Evolutionary conservation across 805 yeast genomes (phyloP).

Genomic region (Hanseniaspora lindneri): DNA sequence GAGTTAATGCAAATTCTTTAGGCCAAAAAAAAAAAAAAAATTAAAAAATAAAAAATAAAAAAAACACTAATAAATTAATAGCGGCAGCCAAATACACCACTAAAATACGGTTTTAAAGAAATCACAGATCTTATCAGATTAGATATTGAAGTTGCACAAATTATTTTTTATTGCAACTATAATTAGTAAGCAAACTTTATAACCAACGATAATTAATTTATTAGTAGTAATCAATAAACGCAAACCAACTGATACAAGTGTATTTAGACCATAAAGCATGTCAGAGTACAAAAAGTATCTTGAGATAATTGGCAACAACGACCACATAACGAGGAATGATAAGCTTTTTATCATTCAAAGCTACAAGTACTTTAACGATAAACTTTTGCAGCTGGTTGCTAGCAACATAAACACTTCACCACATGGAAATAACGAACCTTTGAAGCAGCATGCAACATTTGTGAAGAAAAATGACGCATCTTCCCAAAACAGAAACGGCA

Average conservation of each 20-base stretch:
- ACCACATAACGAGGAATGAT: slow-evolving; percentile 8
- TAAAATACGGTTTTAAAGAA: no score
- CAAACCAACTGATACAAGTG: not conserved
- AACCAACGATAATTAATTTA: no score
- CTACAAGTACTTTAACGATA: slow-evolving; percentile 14
- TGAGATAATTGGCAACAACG: slow-evolving; percentile 9
- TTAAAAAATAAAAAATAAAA: no score
- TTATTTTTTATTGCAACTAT: no score
- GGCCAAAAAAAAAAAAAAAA: no score
- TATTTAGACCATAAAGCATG: not conserved
- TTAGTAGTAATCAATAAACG: not conserved
- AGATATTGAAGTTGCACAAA: no score
- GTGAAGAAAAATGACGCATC: not conserved
- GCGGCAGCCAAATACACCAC: no score
- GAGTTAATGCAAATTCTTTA: no score
- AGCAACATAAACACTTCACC: not conserved
- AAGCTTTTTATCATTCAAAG: slow-evolving; percentile 14
- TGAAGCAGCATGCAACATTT: not conserved
- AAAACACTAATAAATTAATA: no score
- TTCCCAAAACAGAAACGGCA: slow-evolving; percentile 3
- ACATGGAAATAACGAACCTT: not conserved
- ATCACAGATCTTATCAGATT: no score
- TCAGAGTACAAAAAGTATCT: slow-evolving; percentile 7
- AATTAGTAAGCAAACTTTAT: no score
- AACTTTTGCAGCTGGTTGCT: slow-evolving; percentile 2